phyloP scores from a whole-genome alignment of 2,329 filamentous ascomycete genomes.

The Aurifilum marmelostoma region DNA sequence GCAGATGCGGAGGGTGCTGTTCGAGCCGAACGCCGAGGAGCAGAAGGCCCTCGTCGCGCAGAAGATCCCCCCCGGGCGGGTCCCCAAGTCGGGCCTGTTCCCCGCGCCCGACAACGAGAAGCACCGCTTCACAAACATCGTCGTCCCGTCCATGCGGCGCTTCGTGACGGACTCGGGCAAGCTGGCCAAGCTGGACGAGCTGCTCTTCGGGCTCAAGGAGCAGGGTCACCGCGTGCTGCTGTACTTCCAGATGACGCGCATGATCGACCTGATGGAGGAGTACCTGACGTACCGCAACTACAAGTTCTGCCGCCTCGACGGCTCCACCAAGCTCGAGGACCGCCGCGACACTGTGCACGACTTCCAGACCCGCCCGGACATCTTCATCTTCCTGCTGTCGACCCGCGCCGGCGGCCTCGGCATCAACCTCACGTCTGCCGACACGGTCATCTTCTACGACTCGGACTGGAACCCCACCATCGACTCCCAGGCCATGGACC shows the following conservation, averaged over 20 bases:
- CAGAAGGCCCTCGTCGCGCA: slow-evolving; percentile 76
- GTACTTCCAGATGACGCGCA: slow-evolving; percentile 99
- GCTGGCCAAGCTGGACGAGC: slow-evolving; percentile 83
- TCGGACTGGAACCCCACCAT: slow-evolving; percentile 99
- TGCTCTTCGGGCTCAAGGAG: slow-evolving; percentile 88
- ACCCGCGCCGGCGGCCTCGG: slow-evolving; percentile 96
- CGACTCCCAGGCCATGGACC: slow-evolving; percentile 98
- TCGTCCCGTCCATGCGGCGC: slow-evolving; percentile 92
- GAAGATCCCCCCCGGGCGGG: slow-evolving; percentile 67
- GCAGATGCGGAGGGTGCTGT: slow-evolving; percentile 74
- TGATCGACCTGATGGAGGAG: slow-evolving; percentile 99
- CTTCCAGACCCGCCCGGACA: slow-evolving; percentile 92
- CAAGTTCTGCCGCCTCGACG: slow-evolving; percentile 96
- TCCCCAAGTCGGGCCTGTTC: slow-evolving; percentile 68
- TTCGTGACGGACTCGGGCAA: slow-evolving; percentile 99
- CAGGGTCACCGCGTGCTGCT: slow-evolving; percentile 90
- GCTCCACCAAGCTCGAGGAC: slow-evolving; percentile 96
- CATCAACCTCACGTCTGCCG: slow-evolving; percentile 94
- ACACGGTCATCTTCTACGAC: slow-evolving; percentile 99
- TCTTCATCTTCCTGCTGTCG: slow-evolving; percentile 95
- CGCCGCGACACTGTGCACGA: slow-evolving; percentile 94
- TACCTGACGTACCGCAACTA: slow-evolving; percentile 98
- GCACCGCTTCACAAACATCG: slow-evolving; percentile 85
- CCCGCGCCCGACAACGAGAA: slow-evolving; percentile 81
- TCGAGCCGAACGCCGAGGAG: slow-evolving; percentile 63